phyloP scores from a whole-genome alignment of 306 rosid genomes.

The Medicago ruthenica region DNA sequence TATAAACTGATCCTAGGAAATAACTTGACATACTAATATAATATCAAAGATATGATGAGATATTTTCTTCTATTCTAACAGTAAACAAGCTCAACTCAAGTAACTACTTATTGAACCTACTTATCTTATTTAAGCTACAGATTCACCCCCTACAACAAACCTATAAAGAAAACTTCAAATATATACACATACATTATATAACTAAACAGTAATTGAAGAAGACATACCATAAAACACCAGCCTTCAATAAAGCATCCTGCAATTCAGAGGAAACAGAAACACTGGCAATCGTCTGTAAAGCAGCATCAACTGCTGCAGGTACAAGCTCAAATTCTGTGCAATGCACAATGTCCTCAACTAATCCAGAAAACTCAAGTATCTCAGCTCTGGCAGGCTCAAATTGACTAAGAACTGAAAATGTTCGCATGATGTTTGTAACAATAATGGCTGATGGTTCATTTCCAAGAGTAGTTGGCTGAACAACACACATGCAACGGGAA shows the following conservation, averaged over 20 bases:
- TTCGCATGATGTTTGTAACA: slow-evolving; percentile 88
- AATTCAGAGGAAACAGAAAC: slow-evolving; percentile 88
- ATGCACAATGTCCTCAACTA: slow-evolving; percentile 89
- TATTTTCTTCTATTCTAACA: neutral
- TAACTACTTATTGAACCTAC: slow-evolving; percentile 6
- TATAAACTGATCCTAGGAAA: neutral
- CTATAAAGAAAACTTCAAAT: slow-evolving; percentile 26
- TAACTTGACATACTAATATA: neutral
- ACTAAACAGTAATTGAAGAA: slow-evolving; percentile 18
- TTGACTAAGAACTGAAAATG: slow-evolving; percentile 87
- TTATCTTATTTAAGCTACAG: slow-evolving; percentile 7
- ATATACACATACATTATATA: slow-evolving; percentile 4
- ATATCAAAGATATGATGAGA: neutral
- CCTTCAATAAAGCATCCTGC: slow-evolving; percentile 85
- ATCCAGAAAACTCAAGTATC: slow-evolving; percentile 85
- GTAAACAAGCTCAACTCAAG: neutral
- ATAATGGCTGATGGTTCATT: slow-evolving; percentile 90
- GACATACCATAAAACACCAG: slow-evolving; percentile 93
- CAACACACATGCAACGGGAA: slow-evolving; percentile 95
- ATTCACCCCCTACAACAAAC: slow-evolving; percentile 23
- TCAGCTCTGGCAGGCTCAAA: slow-evolving; percentile 91
- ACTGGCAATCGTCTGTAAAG: slow-evolving; percentile 86
- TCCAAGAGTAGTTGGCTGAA: slow-evolving; percentile 92
- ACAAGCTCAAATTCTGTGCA: slow-evolving; percentile 95
- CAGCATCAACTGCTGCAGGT: slow-evolving; percentile 87